Conservation (phyloP, 768 basidiomycete species). For the Pleurotus cornucopiae region DNA sequence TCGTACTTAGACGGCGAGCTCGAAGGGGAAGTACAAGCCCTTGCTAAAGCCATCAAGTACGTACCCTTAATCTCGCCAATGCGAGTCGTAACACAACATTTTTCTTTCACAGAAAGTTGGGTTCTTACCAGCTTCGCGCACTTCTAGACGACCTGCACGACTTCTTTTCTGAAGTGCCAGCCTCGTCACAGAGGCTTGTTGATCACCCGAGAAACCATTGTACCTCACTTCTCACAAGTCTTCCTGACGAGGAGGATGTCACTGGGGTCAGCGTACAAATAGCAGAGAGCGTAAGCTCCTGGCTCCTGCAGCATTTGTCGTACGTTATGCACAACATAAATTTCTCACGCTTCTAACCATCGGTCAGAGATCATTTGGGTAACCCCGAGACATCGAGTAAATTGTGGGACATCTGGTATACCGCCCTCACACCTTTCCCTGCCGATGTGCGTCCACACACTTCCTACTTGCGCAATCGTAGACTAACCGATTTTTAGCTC, state of each 20-base stretch:
- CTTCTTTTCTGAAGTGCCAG: constrained; percentile 31
- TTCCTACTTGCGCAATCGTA: background rate
- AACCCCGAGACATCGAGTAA: constrained; percentile 41
- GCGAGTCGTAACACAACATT: background rate
- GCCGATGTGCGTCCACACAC: constrained; percentile 47
- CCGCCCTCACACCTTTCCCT: constrained; percentile 59
- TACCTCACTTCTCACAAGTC: constrained; percentile 6
- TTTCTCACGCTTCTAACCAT: background rate
- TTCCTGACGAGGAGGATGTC: constrained; percentile 15
- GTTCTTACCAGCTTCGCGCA: constrained; percentile 22
- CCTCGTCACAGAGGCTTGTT: constrained; percentile 28
- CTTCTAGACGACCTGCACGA: constrained; percentile 37
- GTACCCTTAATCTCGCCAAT: constrained; percentile 12
- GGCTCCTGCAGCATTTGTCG: constrained; percentile 50
- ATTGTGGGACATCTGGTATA: constrained; percentile 76
- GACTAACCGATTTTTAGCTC: constrained; percentile 33
- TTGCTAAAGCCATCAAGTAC: constrained; percentile 48
- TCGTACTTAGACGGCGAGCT: constrained; percentile 39
- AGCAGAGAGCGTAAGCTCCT: constrained; percentile 35
- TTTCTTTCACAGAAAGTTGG: constrained; percentile 32
- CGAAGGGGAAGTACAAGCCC: constrained; percentile 35
- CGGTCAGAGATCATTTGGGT: constrained; percentile 33
- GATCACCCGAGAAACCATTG: constrained; percentile 16
- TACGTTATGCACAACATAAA: constrained; percentile 21
- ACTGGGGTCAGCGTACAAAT: constrained; percentile 8